Percentiles rank a stretch among this genome's conserved stretches.
phyloP scores from a whole-genome alignment of 129 eudicot species.

The Artemisia annua region DNA sequence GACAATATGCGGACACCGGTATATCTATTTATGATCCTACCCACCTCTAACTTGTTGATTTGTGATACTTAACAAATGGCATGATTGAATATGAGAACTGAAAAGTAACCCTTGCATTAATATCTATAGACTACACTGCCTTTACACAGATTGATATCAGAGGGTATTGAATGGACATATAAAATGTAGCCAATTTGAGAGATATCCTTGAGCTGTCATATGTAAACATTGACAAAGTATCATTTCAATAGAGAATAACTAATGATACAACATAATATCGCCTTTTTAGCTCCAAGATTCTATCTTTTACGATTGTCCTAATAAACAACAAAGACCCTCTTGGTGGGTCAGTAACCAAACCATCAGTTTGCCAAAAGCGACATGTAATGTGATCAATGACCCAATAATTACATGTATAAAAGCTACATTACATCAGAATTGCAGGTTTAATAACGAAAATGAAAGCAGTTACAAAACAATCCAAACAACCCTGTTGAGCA shows the following conservation, averaged over 20 bases:
- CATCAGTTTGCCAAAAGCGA: background rate
- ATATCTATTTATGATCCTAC: too few species aligned
- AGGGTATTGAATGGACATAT: too few species aligned
- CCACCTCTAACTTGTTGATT: too few species aligned
- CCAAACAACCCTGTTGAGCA: too few species aligned
- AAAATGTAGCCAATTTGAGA: too few species aligned
- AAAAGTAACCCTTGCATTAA: too few species aligned
- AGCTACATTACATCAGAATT: constrained; percentile 1
- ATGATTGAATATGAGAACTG: too few species aligned
- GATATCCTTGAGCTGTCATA: background rate
- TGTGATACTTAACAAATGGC: too few species aligned
- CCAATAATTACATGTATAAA: constrained; percentile 1
- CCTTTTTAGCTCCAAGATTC: constrained; percentile 29
- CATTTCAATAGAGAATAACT: background rate
- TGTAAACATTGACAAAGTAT: constrained; percentile 16
- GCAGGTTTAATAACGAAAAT: too few species aligned
- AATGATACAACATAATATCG: constrained; percentile 9
- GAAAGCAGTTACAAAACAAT: background rate
- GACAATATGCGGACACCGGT: too few species aligned
- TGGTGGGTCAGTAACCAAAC: constrained; percentile 11
- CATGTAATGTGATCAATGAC: background rate
- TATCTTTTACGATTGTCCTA: constrained; percentile 18
- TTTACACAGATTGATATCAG: too few species aligned
- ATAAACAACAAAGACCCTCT: background rate
- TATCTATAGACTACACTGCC: too few species aligned